phyloP scores from a whole-genome alignment of 2,329 filamentous ascomycete genomes.

The Sphaceloma murrayae region DNA sequence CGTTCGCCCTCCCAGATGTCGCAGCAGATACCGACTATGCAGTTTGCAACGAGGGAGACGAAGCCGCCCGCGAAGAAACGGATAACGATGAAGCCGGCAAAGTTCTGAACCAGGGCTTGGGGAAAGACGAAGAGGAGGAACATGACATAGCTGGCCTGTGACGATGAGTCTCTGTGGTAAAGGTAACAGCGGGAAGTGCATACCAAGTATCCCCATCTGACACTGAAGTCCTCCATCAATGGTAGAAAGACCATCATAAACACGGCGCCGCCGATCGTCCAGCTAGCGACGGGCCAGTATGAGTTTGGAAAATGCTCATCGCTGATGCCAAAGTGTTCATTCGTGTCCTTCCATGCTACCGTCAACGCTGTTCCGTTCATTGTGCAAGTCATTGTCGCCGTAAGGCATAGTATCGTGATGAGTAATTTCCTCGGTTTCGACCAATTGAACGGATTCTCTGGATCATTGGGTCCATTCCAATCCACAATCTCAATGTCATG shows the following conservation, averaged over 20 bases:
- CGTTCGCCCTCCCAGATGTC: slow-evolving; percentile 31
- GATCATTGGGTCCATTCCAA: slow-evolving; percentile 42
- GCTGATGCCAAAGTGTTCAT: slow-evolving; percentile 26
- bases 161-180: not conserved
- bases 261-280: slow-evolving; percentile 31
- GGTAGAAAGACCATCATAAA: slow-evolving; percentile 31
- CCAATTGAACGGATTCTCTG: slow-evolving; percentile 31
- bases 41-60: slow-evolving; percentile 30
- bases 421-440: slow-evolving; percentile 27
- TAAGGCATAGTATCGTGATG: slow-evolving; percentile 26
- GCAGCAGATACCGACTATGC: slow-evolving; percentile 30
- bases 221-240: slow-evolving; percentile 32
- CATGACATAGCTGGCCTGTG: slow-evolving; percentile 26
- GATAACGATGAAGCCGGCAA: slow-evolving; percentile 30
- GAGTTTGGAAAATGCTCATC: slow-evolving; percentile 32
- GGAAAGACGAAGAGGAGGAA: slow-evolving; percentile 33
- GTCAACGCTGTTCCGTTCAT: slow-evolving; percentile 33
- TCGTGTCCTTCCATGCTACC: slow-evolving; percentile 28
- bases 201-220: slow-evolving; percentile 24
- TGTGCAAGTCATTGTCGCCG: slow-evolving; percentile 28
- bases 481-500: slow-evolving; percentile 19
- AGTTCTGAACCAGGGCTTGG: slow-evolving; percentile 32
- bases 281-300: slow-evolving; percentile 32
- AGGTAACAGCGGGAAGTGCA: not conserved
- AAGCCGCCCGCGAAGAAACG: slow-evolving; percentile 33